A percentile compares a stretch with the other conserved stretches of the same genome.
phyloP scores from a whole-genome alignment of 1,284 basidiomycete genomes.

The Peniophora sp. region DNA sequence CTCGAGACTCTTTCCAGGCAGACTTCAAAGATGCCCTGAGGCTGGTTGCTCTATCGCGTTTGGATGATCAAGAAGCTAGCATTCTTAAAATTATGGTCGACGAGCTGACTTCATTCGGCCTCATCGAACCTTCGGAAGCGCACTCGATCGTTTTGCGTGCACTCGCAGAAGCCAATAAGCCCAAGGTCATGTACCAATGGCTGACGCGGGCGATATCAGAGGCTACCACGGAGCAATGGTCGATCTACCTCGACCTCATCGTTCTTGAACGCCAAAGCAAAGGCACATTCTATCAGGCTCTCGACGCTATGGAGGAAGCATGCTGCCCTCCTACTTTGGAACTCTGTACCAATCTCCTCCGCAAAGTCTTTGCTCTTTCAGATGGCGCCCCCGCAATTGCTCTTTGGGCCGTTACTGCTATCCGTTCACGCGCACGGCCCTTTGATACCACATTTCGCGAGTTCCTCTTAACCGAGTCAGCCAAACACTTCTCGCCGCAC shows the following conservation, averaged over 20 bases:
- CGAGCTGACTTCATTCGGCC: slow-evolving; percentile 34
- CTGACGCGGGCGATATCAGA: slow-evolving; percentile 18
- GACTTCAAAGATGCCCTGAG: neutral
- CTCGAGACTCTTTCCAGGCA: neutral
- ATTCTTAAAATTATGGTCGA: slow-evolving; percentile 42
- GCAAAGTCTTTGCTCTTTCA: neutral
- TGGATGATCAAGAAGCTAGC: slow-evolving; percentile 11
- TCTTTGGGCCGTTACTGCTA: neutral
- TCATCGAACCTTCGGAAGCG: slow-evolving; percentile 23
- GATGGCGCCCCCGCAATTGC: neutral
- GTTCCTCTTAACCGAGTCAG: neutral
- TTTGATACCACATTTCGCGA: neutral
- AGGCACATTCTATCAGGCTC: slow-evolving; percentile 21
- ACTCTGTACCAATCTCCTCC: neutral
- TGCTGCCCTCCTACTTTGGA: neutral
- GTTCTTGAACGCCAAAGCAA: slow-evolving; percentile 27
- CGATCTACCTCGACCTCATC: slow-evolving; percentile 39
- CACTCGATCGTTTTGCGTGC: slow-evolving; percentile 30
- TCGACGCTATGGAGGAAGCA: slow-evolving; percentile 3
- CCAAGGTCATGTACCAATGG: slow-evolving; percentile 38
- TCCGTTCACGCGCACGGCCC: neutral
- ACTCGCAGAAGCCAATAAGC: slow-evolving; percentile 33
- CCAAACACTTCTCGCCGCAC: neutral
- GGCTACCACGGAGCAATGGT: slow-evolving; percentile 45
- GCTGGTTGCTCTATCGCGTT: neutral